phyloP scores from a whole-genome alignment of 345 rosid genomes.

The Luvunga scandens region DNA sequence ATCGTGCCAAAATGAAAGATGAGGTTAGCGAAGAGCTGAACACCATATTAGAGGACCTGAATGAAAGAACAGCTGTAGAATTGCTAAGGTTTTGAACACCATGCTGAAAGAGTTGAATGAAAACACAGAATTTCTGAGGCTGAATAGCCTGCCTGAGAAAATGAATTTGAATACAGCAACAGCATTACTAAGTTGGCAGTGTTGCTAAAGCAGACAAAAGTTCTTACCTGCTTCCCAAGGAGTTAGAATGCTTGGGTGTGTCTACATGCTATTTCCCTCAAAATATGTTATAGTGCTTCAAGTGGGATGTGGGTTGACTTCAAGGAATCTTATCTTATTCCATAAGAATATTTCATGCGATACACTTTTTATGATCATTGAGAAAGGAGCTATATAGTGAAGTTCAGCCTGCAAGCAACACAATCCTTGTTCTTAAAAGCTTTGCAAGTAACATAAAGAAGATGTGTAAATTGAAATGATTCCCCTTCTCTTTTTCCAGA shows the following conservation, averaged over 20 bases:
- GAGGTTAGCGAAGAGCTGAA: slow-evolving; percentile 23
- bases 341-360: not conserved
- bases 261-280: slow-evolving; percentile 1
- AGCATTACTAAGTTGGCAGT: slow-evolving; percentile 11
- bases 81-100: slow-evolving; percentile 17
- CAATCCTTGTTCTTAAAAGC: not conserved
- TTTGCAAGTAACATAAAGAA: slow-evolving; percentile 11
- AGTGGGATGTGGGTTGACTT: slow-evolving; percentile 42
- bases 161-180: slow-evolving; percentile 15
- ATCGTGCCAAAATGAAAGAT: slow-evolving; percentile 29
- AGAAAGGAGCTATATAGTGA: not conserved
- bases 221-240: slow-evolving; percentile 11
- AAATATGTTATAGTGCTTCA: slow-evolving; percentile 28
- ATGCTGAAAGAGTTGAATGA: slow-evolving; percentile 19
- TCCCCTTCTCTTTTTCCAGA: not conserved
- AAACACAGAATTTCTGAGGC: slow-evolving; percentile 13
- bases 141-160: slow-evolving; percentile 17
- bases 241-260: not conserved
- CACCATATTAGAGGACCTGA: slow-evolving; percentile 19
- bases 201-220: slow-evolving; percentile 10
- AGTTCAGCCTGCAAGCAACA: not conserved
- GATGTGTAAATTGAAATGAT: not conserved
- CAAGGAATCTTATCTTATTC: not conserved
- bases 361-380: not conserved
- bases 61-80: slow-evolving; percentile 16